Percentiles rank a stretch among this genome's conserved stretches.
These are phyloP conservation scores for Colletotrichum higginsianum DNA, from an alignment of 2,329 filamentous ascomycete species.

Conservation along the genomic window DNA sequence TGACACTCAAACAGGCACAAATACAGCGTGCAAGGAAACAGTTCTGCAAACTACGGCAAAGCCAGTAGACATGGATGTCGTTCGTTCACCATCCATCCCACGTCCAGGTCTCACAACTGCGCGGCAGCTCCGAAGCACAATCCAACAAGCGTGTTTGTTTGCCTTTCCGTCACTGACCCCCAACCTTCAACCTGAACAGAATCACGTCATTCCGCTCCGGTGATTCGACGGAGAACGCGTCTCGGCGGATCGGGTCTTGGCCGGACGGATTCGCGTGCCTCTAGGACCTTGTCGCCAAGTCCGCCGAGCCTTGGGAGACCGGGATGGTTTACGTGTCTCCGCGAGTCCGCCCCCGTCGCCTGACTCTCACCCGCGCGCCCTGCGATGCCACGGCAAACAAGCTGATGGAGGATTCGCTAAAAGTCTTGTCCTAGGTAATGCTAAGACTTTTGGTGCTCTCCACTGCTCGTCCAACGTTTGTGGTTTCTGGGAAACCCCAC, in stretches of 20 bases:
- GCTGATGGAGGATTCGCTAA: conserved; percentile 26
- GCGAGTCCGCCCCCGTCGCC: not conserved
- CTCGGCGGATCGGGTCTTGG: conserved; percentile 27
- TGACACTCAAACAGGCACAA: too few relatives aligned
- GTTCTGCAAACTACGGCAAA: not conserved
- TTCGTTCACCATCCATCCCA: not conserved
- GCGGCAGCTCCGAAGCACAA: not conserved
- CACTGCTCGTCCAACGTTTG: not conserved
- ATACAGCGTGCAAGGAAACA: too few relatives aligned
- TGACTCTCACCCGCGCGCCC: not conserved
- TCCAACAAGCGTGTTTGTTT: not conserved
- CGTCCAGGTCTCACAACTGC: conserved; percentile 21
- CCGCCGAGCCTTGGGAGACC: conserved; percentile 36
- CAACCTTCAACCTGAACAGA: not conserved
- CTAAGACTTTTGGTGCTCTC: conserved; percentile 20
- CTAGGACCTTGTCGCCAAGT: conserved; percentile 32
- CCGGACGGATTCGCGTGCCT: conserved; percentile 30
- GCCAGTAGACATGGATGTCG: not conserved
- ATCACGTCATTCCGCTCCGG: conserved; percentile 27
- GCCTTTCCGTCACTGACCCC: not conserved
- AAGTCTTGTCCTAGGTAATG: conserved; percentile 42
- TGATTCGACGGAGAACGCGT: conserved; percentile 17
- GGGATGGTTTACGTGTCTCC: conserved; percentile 7
- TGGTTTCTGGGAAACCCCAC: conserved; percentile 12
- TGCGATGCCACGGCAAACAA: not conserved